phyloP scores from a whole-genome alignment of 108 stramenopile species.

The Fragilariopsis cylindrus region DNA sequence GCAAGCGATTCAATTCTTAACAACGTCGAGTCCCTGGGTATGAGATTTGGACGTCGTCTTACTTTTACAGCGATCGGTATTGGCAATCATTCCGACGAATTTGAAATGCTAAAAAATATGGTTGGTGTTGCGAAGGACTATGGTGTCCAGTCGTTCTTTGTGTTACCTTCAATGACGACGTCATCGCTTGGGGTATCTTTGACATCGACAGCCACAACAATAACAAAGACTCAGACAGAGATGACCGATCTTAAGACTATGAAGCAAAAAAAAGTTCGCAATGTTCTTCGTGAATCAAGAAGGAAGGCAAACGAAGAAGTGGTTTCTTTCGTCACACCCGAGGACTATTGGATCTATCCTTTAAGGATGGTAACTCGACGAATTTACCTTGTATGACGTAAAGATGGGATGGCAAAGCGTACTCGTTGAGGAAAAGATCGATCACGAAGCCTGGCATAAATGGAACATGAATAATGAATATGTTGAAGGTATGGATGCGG shows the following conservation, averaged over 20 bases:
- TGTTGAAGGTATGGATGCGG: conserved; percentile 9
- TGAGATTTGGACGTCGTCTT: conserved; percentile 50
- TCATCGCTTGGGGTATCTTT: conserved; percentile 38
- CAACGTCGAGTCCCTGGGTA: conserved; percentile 29
- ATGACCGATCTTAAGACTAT: conserved; percentile 47
- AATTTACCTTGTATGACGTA: conserved; percentile 15
- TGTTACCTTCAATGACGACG: conserved; percentile 38
- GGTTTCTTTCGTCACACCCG: neutral
- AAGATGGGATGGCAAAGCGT: conserved; percentile 39
- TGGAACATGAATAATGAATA: conserved; percentile 15
- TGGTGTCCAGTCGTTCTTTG: conserved; percentile 38
- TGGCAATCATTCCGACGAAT: conserved; percentile 33
- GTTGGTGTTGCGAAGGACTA: conserved; percentile 40
- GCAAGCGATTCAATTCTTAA: conserved; percentile 12
- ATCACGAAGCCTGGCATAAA: conserved; percentile 11
- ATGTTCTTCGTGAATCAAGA: conserved; percentile 22
- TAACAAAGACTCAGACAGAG: conserved; percentile 47
- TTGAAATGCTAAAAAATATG: conserved; percentile 50
- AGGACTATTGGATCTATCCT: conserved; percentile 8
- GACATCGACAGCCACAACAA: conserved; percentile 35
- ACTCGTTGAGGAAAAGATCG: conserved; percentile 21
- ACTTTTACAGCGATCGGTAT: conserved; percentile 52
- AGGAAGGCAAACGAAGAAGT: neutral
- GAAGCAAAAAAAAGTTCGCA: conserved; percentile 35
- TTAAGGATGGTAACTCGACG: neutral